A percentile compares a stretch with the other conserved stretches of the same genome.
Evolutionary conservation across 768 basidiomycete genomes (phyloP).

Genomic region (Russula virescens): DNA sequence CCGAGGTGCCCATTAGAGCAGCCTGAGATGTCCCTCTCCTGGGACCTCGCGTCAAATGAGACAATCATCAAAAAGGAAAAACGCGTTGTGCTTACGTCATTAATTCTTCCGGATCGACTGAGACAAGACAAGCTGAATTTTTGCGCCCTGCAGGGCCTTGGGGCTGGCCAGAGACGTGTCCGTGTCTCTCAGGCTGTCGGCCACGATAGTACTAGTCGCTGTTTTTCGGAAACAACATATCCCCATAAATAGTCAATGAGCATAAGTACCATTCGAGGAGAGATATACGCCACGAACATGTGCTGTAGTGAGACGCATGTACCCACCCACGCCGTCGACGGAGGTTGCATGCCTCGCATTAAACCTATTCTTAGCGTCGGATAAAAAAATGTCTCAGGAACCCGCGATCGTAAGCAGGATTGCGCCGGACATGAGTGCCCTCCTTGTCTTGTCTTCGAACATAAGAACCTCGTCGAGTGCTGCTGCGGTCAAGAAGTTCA

Average conservation of each 20-base stretch:
- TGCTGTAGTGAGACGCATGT: no score
- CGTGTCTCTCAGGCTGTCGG: no score
- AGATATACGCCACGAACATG: no score
- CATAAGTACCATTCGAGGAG: no score
- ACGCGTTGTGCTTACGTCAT: conserved; percentile 14
- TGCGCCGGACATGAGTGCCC: no score
- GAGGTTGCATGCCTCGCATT: neutral
- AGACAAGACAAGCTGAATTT: no score
- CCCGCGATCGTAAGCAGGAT: neutral
- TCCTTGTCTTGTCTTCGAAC: neutral
- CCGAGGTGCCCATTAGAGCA: no score
- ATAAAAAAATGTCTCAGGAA: neutral
- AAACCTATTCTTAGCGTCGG: neutral
- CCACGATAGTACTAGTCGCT: neutral
- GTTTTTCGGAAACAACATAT: neutral
- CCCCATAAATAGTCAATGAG: neutral
- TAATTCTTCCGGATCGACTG: neutral
- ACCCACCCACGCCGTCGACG: neutral
- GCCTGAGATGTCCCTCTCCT: no score
- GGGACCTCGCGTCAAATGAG: no score
- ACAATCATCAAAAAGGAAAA: conserved; percentile 19
- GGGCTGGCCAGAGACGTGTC: no score
- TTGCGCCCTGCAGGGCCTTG: no score
- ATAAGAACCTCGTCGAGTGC: neutral
- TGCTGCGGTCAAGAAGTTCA: neutral